These are phyloP conservation scores for Saxophila tyrrhenica DNA, from an alignment of 495 filamentous ascomycete species.

Conservation along the genomic window DNA sequence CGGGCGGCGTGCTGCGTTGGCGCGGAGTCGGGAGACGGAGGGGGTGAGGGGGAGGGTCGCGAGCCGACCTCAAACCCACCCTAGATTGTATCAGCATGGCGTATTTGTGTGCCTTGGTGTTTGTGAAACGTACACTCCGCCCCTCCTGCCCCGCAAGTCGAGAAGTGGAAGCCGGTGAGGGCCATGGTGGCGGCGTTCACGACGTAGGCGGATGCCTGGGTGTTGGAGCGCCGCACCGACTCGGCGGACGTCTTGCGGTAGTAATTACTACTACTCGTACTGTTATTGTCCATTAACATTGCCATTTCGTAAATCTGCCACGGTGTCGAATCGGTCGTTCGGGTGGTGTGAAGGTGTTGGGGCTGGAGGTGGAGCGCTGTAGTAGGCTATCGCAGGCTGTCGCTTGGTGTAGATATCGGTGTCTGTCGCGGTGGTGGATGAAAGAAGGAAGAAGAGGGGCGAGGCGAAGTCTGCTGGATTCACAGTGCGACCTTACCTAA, in stretches of 20 bases:
- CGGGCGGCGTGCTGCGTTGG: conserved; percentile 32
- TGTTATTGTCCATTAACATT: conserved; percentile 38
- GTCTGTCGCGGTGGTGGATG: too few species aligned
- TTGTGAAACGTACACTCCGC: neutral
- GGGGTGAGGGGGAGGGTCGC: conserved; percentile 55
- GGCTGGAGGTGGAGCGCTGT: neutral
- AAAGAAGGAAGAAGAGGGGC: too few species aligned
- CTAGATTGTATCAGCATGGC: neutral
- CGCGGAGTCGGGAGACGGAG: conserved; percentile 40
- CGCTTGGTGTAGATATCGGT: neutral
- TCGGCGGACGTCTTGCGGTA: conserved; percentile 31
- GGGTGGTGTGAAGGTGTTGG: neutral
- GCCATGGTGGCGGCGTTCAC: conserved; percentile 42
- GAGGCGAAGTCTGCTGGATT: too few species aligned
- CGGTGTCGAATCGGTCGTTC: conserved; percentile 12
- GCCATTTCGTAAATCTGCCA: conserved; percentile 33
- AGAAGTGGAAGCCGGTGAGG: conserved; percentile 84
- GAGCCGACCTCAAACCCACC: conserved; percentile 59
- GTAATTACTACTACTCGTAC: conserved; percentile 61
- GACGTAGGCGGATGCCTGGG: conserved; percentile 78
- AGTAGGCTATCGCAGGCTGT: neutral
- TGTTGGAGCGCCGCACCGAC: conserved; percentile 41
- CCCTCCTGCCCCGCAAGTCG: conserved; percentile 68
- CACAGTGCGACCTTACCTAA: too few species aligned
- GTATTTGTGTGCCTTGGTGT: neutral